Evolutionary conservation across 768 basidiomycete genomes (phyloP), one percentile per base, ranked within the genome.

Genomic region (Heimioporus sp.): DNA sequence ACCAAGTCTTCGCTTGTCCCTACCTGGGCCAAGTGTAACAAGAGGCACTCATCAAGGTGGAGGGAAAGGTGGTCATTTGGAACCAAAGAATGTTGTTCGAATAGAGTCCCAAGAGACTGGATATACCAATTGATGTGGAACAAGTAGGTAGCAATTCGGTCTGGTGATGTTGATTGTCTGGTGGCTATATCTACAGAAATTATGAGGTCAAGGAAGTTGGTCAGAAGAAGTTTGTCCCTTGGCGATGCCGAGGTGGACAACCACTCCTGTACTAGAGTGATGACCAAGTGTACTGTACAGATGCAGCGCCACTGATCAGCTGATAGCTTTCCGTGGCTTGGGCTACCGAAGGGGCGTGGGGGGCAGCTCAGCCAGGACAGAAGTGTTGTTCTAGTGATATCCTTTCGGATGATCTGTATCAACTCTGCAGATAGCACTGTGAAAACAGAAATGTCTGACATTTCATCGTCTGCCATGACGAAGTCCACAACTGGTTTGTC

Each of bases 231-330:
- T n/a, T n/a, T n/a, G n/a, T n/a, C n/a, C n/a, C n/a, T n/a, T n/a
- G n/a, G n/a, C n/a, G n/a, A n/a, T n/a, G n/a, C n/a, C n/a, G n/a
- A n/a, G n/a, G n/a, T n/a, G n/a, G n/a, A n/a, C 37, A 24, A 15
- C n/a, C 19, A 17, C 10, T n/a, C 41, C 51, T 36, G 46, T 48
- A n/a, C n/a, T 3, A 52, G 0, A 6, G 46, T 52, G 7, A 52
- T 37, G 8, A 52, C 46, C 2, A 28, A 15, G 2, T 48, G 16
- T 1, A 31, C 34, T 2, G 48, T 47, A 9, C 43, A 38, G 2
- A 52, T 30, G 3, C 46, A 48, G 4, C 16, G 7, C 52, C 51
- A 52, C 35, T 52, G 41, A 19, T 45, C 48, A 13, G 38, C 52
- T 36, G 49, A 49, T 20, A 53, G 24, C 1, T 15, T 49, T 1